Conservation (phyloP, 2,329 filamentous ascomycete genomes). For the Verticillium nubilum region DNA sequence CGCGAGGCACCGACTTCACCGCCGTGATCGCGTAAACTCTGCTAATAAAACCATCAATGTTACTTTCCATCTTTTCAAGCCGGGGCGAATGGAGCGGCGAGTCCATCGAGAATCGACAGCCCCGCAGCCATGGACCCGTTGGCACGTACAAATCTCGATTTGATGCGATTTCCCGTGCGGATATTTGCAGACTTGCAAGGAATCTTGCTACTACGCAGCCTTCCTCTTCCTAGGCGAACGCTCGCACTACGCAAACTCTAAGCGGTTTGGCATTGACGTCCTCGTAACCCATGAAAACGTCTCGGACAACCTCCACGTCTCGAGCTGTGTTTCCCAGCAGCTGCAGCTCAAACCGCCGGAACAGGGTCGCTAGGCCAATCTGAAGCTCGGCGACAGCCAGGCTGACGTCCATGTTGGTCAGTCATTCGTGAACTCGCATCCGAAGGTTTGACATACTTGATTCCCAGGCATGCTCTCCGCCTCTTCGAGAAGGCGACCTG, state of each 20-base stretch:
- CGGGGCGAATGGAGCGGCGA: no score
- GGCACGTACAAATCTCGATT: no score
- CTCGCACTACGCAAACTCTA: neutral
- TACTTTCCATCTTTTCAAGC: no score
- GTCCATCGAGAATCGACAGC: no score
- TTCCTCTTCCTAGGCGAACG: neutral
- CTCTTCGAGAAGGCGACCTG: neutral
- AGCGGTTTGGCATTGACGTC: neutral
- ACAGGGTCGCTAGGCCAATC: slow-evolving; percentile 1
- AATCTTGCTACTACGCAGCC: no score
- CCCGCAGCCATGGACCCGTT: no score
- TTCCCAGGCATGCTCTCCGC: neutral
- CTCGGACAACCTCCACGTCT: neutral
- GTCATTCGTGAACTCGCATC: neutral
- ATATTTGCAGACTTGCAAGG: no score
- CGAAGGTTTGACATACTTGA: neutral
- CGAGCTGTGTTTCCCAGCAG: neutral
- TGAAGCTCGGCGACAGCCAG: slow-evolving; percentile 3
- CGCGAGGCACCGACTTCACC: no score
- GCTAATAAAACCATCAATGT: no score
- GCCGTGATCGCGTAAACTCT: no score
- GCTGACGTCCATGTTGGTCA: neutral
- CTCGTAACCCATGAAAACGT: neutral
- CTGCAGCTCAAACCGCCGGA: neutral
- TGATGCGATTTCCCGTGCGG: no score